Conservation (phyloP, 768 basidiomycete genomes). For the Boletus edulis region DNA sequence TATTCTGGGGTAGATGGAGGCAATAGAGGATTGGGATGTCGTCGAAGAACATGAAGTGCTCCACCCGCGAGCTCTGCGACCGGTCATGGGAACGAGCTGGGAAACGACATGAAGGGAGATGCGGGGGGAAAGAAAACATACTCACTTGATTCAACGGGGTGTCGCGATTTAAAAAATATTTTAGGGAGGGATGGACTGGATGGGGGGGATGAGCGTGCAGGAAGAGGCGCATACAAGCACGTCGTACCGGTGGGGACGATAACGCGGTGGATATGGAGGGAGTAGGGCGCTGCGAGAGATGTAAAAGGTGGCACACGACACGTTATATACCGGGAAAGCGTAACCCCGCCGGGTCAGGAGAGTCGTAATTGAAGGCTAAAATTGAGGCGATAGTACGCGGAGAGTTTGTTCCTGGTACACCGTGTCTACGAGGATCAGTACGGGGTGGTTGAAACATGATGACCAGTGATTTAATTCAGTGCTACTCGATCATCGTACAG, state of each 20-base stretch:
- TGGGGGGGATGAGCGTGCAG: not conserved
- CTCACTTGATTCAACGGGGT: not conserved
- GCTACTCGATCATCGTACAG: too few relatives aligned
- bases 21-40: conserved; percentile 24
- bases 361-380: conserved; percentile 16
- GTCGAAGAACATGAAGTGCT: conserved; percentile 25
- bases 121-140: not conserved
- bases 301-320: conserved; percentile 23
- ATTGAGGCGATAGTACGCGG: conserved; percentile 11
- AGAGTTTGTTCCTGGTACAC: too few relatives aligned
- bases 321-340: conserved; percentile 17
- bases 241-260: not conserved
- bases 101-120: not conserved
- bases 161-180: not conserved
- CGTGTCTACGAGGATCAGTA: not conserved
- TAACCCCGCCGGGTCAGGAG: conserved; percentile 3
- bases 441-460: not conserved
- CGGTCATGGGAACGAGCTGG: not conserved
- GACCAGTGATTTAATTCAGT: too few relatives aligned
- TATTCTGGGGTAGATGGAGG: conserved; percentile 23
- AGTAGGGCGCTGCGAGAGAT: not conserved
- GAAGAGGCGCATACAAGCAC: not conserved
- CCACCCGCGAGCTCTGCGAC: conserved; percentile 11
- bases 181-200: not conserved
- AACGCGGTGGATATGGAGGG: too few relatives aligned